These are phyloP conservation scores for Hyparrhenia diplandra DNA, from an alignment of 176 grass and related monocot species.

Conservation along the genomic window DNA sequence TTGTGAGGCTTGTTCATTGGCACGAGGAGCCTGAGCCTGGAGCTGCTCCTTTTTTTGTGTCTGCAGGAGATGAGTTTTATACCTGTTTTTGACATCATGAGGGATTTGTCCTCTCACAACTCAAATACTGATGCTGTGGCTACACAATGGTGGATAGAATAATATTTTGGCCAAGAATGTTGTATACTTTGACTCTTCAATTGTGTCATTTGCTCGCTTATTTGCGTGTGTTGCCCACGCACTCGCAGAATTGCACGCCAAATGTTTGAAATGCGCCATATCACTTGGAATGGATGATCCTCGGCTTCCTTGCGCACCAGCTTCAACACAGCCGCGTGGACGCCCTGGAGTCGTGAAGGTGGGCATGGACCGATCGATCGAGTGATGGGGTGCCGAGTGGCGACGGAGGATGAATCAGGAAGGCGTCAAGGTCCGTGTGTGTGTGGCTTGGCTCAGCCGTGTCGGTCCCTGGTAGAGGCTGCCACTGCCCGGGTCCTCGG, in stretches of 20 bases:
- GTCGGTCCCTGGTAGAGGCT: no score
- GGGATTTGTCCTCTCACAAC: not conserved
- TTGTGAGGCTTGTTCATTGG: not conserved
- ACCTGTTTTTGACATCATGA: not conserved
- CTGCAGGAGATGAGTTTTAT: not conserved
- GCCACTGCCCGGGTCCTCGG: no score
- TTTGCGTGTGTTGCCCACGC: not conserved
- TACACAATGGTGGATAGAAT: conserved; percentile 20
- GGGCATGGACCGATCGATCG: not conserved
- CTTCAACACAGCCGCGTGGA: no score
- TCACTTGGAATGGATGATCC: not conserved
- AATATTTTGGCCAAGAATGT: not conserved
- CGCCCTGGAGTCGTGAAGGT: no score
- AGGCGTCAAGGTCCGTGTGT: not conserved
- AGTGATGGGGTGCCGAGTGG: not conserved
- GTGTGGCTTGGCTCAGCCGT: no score
- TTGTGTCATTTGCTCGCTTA: not conserved
- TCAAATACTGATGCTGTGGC: not conserved
- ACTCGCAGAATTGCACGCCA: not conserved
- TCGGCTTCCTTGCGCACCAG: not conserved
- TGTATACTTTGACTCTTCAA: not conserved
- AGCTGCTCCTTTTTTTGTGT: not conserved
- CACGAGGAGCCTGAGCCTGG: conserved; percentile 4
- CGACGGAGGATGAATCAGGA: not conserved
- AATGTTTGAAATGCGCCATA: not conserved